phyloP scores from a whole-genome alignment of 352 stramenopile genomes.

The Phytopythium montanum region DNA sequence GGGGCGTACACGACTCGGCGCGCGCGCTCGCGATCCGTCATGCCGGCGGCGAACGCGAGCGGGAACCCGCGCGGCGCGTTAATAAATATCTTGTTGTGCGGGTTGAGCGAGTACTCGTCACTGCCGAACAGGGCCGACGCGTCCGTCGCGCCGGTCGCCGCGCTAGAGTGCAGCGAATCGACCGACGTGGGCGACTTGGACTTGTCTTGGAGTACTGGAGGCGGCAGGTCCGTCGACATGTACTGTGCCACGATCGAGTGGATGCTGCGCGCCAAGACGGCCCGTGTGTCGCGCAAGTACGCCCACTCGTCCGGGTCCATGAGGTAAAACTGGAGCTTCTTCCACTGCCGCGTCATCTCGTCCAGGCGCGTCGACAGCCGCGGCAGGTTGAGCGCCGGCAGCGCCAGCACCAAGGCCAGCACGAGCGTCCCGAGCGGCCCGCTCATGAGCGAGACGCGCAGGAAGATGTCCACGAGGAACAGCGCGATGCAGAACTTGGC shows the following conservation, averaged over 20 bases:
- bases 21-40: constrained; percentile 36
- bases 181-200: constrained; percentile 31
- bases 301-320: constrained; percentile 55
- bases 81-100: constrained; percentile 84
- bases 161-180: not conserved
- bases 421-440: constrained; percentile 27
- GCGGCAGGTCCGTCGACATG: constrained; percentile 56
- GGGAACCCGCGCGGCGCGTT: constrained; percentile 68
- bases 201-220: constrained; percentile 55
- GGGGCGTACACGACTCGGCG: constrained; percentile 54
- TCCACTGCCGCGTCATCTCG: constrained; percentile 54
- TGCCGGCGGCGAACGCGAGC: constrained; percentile 39
- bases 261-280: constrained; percentile 53
- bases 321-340: constrained; percentile 72
- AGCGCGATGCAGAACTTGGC: constrained; percentile 37
- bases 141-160: not conserved
- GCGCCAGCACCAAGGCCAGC: constrained; percentile 20
- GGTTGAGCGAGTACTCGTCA: constrained; percentile 67
- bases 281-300: constrained; percentile 50
- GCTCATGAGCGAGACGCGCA: constrained; percentile 25
- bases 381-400: constrained; percentile 32
- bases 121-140: constrained; percentile 23
- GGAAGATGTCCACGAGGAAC: constrained; percentile 31
- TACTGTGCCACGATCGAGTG: constrained; percentile 67
- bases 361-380: constrained; percentile 31